Conservation (phyloP, 345 rosid species). For the Atalantia buxifolia region DNA sequence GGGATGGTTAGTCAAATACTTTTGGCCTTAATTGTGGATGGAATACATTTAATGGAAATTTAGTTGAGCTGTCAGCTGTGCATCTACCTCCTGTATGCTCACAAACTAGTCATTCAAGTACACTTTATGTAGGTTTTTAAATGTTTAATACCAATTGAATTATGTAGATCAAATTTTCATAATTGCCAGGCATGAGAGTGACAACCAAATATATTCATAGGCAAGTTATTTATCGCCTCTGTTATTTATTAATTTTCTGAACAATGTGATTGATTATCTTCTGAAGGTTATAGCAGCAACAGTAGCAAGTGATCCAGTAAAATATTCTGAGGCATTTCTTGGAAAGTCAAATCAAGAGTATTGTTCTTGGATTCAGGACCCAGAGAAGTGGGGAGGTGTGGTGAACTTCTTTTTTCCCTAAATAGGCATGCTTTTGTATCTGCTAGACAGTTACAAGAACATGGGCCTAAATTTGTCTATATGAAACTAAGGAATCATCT, state of each 20-base stretch:
- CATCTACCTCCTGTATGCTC: background rate
- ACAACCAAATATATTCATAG: background rate
- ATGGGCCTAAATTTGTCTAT: background rate
- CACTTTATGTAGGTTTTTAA: background rate
- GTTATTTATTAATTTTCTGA: slow-evolving; percentile 4
- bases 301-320: slow-evolving; percentile 69
- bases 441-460: background rate
- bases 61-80: background rate
- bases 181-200: background rate
- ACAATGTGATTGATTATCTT: slow-evolving; percentile 6
- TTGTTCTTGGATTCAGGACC: slow-evolving; percentile 86
- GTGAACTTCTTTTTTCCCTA: slow-evolving; percentile 6
- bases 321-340: slow-evolving; percentile 85
- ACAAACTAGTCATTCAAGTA: background rate
- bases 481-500: background rate
- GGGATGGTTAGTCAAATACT: background rate
- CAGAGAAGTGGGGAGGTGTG: slow-evolving; percentile 98
- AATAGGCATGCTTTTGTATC: background rate
- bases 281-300: slow-evolving; percentile 87
- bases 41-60: background rate
- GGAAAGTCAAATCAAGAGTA: slow-evolving; percentile 75
- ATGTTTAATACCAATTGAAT: background rate
- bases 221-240: background rate
- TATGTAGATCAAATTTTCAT: background rate
- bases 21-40: no score